These are phyloP conservation scores for Amanita rubescens DNA, from an alignment of 768 basidiomycete genomes.

Conservation along the genomic window DNA sequence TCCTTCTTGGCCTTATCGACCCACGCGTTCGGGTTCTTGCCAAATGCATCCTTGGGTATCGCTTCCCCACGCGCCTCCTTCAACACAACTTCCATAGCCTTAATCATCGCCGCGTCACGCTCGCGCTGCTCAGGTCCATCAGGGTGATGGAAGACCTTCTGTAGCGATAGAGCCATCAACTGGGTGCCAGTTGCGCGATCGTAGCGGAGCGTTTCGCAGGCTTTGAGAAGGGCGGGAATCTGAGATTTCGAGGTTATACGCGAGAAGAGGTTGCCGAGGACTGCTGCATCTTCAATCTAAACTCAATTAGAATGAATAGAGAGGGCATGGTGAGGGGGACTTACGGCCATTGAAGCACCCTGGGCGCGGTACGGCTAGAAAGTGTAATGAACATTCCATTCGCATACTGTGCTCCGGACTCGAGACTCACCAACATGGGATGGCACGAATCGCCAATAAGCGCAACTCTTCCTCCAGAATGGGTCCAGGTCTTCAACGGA, in stretches of 20 bases:
- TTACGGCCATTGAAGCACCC: constrained; percentile 47
- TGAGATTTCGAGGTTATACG: constrained; percentile 35
- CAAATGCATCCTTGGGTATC: constrained; percentile 15
- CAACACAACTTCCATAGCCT: constrained; percentile 37
- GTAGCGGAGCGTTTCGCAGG: constrained; percentile 47
- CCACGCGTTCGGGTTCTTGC: constrained; percentile 42
- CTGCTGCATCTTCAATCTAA: constrained; percentile 44
- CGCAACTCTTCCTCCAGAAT: constrained; percentile 32
- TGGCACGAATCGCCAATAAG: constrained; percentile 52
- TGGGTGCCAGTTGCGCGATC: constrained; percentile 44
- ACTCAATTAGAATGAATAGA: background rate
- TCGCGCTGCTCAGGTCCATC: constrained; percentile 50
- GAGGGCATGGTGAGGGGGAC: constrained; percentile 1
- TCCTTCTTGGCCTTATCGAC: constrained; percentile 43
- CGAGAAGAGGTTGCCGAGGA: constrained; percentile 45
- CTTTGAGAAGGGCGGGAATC: constrained; percentile 38
- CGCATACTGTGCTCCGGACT: no score
- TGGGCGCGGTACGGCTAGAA: constrained; percentile 46
- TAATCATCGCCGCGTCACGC: constrained; percentile 44
- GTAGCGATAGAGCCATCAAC: constrained; percentile 40
- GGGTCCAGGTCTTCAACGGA: constrained; percentile 43
- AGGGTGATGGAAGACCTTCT: constrained; percentile 46
- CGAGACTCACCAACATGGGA: constrained; percentile 44
- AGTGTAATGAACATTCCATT: background rate
- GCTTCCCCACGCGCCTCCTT: constrained; percentile 15